Percentiles rank a stretch among this genome's conserved stretches.
Conservation (phyloP, 2,329 filamentous ascomycete species). For the Fusarium cicatricum region DNA sequence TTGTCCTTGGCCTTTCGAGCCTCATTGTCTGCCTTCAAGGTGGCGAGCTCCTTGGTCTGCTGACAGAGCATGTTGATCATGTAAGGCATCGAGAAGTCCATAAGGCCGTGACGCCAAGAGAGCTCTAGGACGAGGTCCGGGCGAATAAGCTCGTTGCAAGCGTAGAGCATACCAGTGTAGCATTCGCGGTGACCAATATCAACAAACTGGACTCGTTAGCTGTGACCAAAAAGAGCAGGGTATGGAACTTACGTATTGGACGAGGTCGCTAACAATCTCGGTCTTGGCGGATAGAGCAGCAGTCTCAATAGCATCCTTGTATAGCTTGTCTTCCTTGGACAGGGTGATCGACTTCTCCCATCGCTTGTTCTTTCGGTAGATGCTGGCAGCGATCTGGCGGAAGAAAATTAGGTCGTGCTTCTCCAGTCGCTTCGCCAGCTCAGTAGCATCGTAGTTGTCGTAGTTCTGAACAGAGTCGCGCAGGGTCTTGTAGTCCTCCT, state of each 20-base stretch:
- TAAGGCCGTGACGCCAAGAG: slow-evolving; percentile 93
- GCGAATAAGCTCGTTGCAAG: slow-evolving; percentile 96
- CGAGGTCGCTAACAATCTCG: slow-evolving; percentile 92
- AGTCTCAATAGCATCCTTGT: slow-evolving; percentile 99
- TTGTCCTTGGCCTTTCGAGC: slow-evolving; percentile 82
- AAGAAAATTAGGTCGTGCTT: slow-evolving; percentile 99
- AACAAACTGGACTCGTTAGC: slow-evolving; percentile 76
- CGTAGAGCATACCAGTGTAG: slow-evolving; percentile 99
- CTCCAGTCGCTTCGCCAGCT: slow-evolving; percentile 90
- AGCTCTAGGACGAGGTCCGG: slow-evolving; percentile 94
- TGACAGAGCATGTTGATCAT: slow-evolving; percentile 98
- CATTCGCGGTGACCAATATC: slow-evolving; percentile 99
- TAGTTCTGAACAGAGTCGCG: slow-evolving; percentile 98
- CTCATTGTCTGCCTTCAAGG: slow-evolving; percentile 95
- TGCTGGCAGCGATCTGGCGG: slow-evolving; percentile 96
- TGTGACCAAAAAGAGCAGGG: neutral
- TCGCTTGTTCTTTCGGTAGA: slow-evolving; percentile 99
- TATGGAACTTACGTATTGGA: slow-evolving; percentile 85
- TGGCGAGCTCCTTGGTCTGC: slow-evolving; percentile 84
- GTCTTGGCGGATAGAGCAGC: slow-evolving; percentile 89
- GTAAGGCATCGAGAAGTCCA: slow-evolving; percentile 99
- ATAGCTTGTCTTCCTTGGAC: slow-evolving; percentile 99
- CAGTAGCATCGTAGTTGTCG: slow-evolving; percentile 97
- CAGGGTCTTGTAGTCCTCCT: slow-evolving; percentile 99
- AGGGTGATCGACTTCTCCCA: slow-evolving; percentile 99